A percentile compares a stretch with the other conserved stretches of the same genome.
Evolutionary conservation across 2,329 filamentous ascomycete genomes (phyloP).

Genomic region (Fusarium poae): DNA sequence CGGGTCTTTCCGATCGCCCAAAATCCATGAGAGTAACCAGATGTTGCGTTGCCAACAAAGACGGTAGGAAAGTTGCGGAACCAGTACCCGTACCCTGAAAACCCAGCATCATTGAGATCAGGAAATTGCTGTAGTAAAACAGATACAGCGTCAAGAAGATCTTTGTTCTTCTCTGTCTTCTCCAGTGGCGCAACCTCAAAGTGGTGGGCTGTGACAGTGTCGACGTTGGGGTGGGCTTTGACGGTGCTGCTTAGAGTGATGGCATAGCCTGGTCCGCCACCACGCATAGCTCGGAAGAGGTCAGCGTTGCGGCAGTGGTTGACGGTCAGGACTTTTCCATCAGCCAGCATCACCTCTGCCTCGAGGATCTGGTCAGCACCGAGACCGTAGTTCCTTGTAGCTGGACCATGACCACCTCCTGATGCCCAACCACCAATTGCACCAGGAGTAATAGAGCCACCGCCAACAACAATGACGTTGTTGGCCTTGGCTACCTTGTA

Average conservation of each 20-base stretch:
- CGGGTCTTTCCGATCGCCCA: conserved; percentile 17
- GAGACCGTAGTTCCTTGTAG: conserved; percentile 35
- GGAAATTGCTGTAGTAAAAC: conserved; percentile 16
- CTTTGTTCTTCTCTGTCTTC: conserved; percentile 25
- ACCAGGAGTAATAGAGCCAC: conserved; percentile 31
- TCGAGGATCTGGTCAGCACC: conserved; percentile 35
- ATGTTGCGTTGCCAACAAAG: conserved; percentile 33
- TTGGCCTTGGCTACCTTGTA: conserved; percentile 34
- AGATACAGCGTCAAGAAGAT: conserved; percentile 23
- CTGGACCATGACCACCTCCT: conserved; percentile 33
- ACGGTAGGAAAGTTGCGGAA: conserved; percentile 25
- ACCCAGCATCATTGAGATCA: conserved; percentile 37
- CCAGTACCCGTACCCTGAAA: conserved; percentile 34
- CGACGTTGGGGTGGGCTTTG: conserved; percentile 29
- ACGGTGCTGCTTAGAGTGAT: conserved; percentile 33
- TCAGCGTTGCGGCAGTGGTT: conserved; percentile 34
- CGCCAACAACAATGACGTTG: conserved; percentile 31
- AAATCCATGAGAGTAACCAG: conserved; percentile 27
- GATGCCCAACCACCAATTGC: conserved; percentile 36
- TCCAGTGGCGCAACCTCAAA: conserved; percentile 14
- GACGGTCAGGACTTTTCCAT: conserved; percentile 19
- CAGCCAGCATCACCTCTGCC: conserved; percentile 29
- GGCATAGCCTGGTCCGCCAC: conserved; percentile 31
- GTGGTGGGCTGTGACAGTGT: conserved; percentile 23
- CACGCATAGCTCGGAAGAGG: conserved; percentile 32